Percentiles rank a stretch among this genome's conserved stretches.
Evolutionary conservation across 2,329 filamentous ascomycete genomes (phyloP).

Genomic region (Apiospora rasikravindrae): DNA sequence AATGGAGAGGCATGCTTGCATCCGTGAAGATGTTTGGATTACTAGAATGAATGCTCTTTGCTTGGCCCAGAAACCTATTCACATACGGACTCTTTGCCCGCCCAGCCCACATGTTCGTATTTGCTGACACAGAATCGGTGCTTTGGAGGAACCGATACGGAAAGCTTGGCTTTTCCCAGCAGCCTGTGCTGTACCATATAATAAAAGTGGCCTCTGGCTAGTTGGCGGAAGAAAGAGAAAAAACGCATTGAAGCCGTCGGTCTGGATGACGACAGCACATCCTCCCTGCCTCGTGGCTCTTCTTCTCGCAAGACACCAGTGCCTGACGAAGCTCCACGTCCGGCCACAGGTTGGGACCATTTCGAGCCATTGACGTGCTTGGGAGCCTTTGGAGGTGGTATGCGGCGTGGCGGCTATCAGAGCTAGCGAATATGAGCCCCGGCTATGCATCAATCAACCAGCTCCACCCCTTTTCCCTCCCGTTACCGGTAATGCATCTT

Average conservation of each 20-base stretch:
- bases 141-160: not conserved
- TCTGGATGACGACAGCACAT: slow-evolving; percentile 12
- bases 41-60: not conserved
- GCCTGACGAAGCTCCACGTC: not conserved
- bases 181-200: not conserved
- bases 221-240: not conserved
- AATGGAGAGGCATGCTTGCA: slow-evolving; percentile 1
- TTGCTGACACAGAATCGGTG: not conserved
- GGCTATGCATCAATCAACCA: not conserved
- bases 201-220: not conserved
- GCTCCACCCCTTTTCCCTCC: not conserved
- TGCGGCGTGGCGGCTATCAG: slow-evolving; percentile 7
- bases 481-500: not conserved
- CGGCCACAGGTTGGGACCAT: not conserved
- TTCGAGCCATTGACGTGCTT: not conserved
- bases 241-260: not conserved
- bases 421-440: not conserved
- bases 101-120: not conserved
- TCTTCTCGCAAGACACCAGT: not conserved
- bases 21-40: not conserved
- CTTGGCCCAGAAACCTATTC: not conserved
- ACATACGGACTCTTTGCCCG: not conserved
- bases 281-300: not conserved
- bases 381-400: not conserved
- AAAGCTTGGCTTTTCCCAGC: slow-evolving; percentile 10